These are phyloP conservation scores for Fusarium nelsonii DNA, from an alignment of 2,329 filamentous ascomycete species.

Conservation along the genomic window DNA sequence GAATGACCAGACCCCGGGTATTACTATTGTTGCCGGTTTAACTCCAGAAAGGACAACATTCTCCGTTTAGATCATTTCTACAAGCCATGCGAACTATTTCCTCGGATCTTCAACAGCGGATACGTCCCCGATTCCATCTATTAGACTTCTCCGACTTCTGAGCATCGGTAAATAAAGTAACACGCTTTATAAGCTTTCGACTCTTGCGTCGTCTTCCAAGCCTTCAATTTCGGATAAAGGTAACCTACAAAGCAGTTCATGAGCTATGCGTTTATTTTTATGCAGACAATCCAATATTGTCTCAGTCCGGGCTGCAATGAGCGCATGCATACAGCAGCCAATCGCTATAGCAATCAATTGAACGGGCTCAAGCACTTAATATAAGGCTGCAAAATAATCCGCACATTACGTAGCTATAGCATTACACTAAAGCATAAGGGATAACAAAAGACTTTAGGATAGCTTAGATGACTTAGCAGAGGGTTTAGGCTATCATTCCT, in stretches of 20 bases:
- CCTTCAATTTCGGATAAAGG: neutral
- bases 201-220: neutral
- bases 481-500: no score
- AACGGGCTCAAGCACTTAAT: neutral
- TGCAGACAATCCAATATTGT: neutral
- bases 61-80: neutral
- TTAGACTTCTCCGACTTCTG: neutral
- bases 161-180: neutral
- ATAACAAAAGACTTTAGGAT: no score
- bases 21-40: no score
- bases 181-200: neutral
- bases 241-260: neutral
- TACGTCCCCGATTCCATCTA: neutral
- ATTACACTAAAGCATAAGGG: no score
- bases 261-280: neutral
- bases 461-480: no score
- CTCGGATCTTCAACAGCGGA: neutral
- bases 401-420: no score
- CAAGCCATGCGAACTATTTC: neutral
- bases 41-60: no score
- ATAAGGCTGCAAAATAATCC: no score
- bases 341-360: neutral
- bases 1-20: no score
- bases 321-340: neutral
- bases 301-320: conserved; percentile 9